phyloP scores from a whole-genome alignment of 345 rosid species.

The Physaria fendleri region DNA sequence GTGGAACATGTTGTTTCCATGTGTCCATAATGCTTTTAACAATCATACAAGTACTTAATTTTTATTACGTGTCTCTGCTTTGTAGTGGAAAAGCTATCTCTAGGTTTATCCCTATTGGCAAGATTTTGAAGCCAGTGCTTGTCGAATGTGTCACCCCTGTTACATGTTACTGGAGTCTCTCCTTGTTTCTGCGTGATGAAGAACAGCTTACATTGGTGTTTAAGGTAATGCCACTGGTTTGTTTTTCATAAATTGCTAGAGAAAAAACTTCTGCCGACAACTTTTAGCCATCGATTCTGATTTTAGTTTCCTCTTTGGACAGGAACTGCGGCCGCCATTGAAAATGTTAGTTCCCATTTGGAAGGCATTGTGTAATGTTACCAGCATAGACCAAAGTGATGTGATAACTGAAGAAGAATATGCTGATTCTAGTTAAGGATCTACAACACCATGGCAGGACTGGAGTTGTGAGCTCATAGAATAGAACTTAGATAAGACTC shows the following conservation, averaged over 20 bases:
- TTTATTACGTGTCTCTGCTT: conserved; percentile 4
- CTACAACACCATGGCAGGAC: too few species aligned
- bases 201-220: conserved; percentile 59
- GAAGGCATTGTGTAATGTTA: conserved; percentile 64
- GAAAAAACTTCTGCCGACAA: neutral
- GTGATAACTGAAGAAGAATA: neutral
- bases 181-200: conserved; percentile 55
- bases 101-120: conserved; percentile 59
- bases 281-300: neutral
- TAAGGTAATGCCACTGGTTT: conserved; percentile 41
- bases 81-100: conserved; percentile 56
- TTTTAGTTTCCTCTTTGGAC: neutral
- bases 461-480: too few species aligned
- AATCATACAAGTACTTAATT: neutral
- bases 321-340: conserved; percentile 68
- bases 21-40: neutral
- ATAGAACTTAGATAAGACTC: too few species aligned
- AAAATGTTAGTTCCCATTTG: conserved; percentile 77
- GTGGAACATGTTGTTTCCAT: neutral
- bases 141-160: conserved; percentile 69
- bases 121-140: conserved; percentile 75
- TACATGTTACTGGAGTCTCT: conserved; percentile 86
- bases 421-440: neutral
- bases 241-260: conserved; percentile 1
- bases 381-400: conserved; percentile 26